Percentiles rank a stretch among this genome's conserved stretches.
Evolutionary conservation across 2,329 filamentous ascomycete species (phyloP).

Genomic region (Fusarium caatingaense): DNA sequence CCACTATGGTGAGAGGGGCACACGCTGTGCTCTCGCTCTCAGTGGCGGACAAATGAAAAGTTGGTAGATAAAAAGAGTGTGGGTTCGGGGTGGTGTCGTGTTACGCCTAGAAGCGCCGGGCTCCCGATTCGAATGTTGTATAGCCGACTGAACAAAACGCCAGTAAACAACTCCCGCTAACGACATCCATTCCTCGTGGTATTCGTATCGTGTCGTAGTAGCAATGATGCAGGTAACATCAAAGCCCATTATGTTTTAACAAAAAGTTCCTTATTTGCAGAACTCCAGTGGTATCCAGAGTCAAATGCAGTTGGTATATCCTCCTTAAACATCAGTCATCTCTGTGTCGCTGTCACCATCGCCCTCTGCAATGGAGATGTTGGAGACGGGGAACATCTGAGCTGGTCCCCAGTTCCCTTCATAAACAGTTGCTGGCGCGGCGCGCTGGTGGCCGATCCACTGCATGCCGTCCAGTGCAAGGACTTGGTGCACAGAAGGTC

Average conservation of each 20-base stretch:
- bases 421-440: constrained; percentile 91
- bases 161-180: constrained; percentile 30
- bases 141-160: constrained; percentile 43
- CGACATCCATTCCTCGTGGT: constrained; percentile 46
- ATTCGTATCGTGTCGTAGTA: constrained; percentile 46
- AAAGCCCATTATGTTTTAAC: constrained; percentile 40
- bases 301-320: constrained; percentile 41
- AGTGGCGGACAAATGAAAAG: constrained; percentile 28
- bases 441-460: constrained; percentile 82
- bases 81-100: constrained; percentile 22
- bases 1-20: constrained; percentile 16
- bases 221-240: constrained; percentile 35
- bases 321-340: constrained; percentile 68
- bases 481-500: constrained; percentile 80
- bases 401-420: constrained; percentile 95
- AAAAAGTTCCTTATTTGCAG: constrained; percentile 32
- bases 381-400: constrained; percentile 57
- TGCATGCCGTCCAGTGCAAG: constrained; percentile 77
- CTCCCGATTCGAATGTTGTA: constrained; percentile 30
- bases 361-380: constrained; percentile 50
- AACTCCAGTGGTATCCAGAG: constrained; percentile 50
- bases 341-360: constrained; percentile 61
- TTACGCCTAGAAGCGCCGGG: constrained; percentile 19
- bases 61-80: constrained; percentile 26
- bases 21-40: constrained; percentile 8